Conservation (phyloP, 768 basidiomycete genomes). For the Russula emetica region DNA sequence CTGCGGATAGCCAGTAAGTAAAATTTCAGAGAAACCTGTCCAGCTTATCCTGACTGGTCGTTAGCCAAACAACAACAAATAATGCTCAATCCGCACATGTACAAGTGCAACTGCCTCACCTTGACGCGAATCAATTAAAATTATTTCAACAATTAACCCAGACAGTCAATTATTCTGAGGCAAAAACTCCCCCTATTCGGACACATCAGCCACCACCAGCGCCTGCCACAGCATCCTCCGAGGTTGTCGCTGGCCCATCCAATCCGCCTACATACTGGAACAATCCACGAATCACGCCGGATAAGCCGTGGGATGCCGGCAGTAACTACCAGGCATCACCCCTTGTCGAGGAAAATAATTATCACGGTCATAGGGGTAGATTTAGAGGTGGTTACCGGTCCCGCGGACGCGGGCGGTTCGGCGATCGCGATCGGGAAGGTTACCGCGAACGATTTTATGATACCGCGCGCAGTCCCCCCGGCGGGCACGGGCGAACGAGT, state of each 20-base stretch:
- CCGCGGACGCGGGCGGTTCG: conserved; percentile 60
- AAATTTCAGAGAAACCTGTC: conserved; percentile 2
- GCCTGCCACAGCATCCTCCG: conserved; percentile 6
- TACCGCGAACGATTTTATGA: conserved; percentile 46
- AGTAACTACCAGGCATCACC: conserved; percentile 48
- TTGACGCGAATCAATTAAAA: conserved; percentile 58
- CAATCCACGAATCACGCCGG: conserved; percentile 30
- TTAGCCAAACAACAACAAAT: conserved; percentile 64
- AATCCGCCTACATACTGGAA: conserved; percentile 14
- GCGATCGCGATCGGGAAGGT: conserved; percentile 42
- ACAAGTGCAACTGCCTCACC: conserved; percentile 34
- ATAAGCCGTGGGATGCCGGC: conserved; percentile 52
- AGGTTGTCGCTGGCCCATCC: conserved; percentile 16
- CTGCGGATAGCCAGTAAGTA: conserved; percentile 40
- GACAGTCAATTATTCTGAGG: conserved; percentile 38
- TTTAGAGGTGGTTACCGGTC: conserved; percentile 53
- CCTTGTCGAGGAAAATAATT: conserved; percentile 48
- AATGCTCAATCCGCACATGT: conserved; percentile 36
- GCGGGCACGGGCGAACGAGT: conserved; percentile 48
- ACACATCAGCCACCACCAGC: conserved; percentile 28
- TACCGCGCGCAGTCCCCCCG: conserved; percentile 37
- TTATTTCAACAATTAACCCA: conserved; percentile 74
- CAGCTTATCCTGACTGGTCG: conserved; percentile 4
- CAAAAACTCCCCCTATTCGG: conserved; percentile 2
- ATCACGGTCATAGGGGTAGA: conserved; percentile 51